Evolutionary conservation across 2,329 filamentous ascomycete genomes (phyloP), one percentile per base, ranked within the genome.

Genomic region (Diplodia seriata): DNA sequence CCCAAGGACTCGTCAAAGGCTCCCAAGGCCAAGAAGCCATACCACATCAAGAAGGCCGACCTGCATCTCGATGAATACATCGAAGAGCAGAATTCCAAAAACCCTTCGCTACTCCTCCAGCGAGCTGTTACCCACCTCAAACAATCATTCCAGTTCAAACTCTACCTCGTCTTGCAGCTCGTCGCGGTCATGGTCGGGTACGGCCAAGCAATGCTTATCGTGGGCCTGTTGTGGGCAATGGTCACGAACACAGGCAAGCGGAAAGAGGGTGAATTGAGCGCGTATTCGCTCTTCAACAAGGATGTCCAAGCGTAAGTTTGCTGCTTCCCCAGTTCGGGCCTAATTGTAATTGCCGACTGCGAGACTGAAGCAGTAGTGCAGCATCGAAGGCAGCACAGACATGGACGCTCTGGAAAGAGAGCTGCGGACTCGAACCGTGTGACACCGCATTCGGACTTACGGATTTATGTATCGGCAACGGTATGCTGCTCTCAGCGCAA

Each of bases 211-310:
- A 73, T 75, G 67, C 68, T 76, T 7, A 73, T 73, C 50, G 70
- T 76, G 51, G 75, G 75, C 29, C 70, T 76, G 51, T 61, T 76
- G 36, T 76, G 75, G 75, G 76, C 76, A 70, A 74, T 74, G 71
- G 71, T 73, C 69, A 73, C 70, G n/a, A 76, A 76, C 55, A 76
- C 75, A 9, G 71, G 74, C n/a, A 72, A 68, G 61, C 70, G 71
- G 57, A 74, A 72, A 65, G 69, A 73, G 23, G 75, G 74, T 11
- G 74, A 76, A 67, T 72, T 74, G 69, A 76, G 74, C 49, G 75
- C 74, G 15, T 76, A 76, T 70, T 76, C 73, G 36, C 68, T 76
- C 12, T 75, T 76, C 67, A 76, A 76, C 40, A 61, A 75, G 53
- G 71, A 72, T 66, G 69, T 74, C 31, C 71, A 76, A 72, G 73